A percentile compares a stretch with the other conserved stretches of the same genome.
These are phyloP conservation scores for Physaria fendleri DNA, from an alignment of 345 rosid species.

Conservation along the genomic window DNA sequence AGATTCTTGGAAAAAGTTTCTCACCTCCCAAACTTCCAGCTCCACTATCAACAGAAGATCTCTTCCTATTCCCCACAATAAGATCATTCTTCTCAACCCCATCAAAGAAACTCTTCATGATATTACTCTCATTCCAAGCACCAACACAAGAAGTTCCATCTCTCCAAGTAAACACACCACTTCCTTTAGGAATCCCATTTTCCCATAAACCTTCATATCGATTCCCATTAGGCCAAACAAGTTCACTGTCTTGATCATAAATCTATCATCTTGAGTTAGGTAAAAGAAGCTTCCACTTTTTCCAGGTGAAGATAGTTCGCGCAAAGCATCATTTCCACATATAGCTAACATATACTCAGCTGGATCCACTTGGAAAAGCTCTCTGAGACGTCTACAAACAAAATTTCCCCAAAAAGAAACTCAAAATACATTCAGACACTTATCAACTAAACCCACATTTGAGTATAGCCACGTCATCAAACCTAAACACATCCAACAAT, in stretches of 20 bases:
- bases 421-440: background rate
- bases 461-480: conserved; percentile 16
- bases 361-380: conserved; percentile 78
- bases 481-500: conserved; percentile 3
- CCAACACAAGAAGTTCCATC: conserved; percentile 65
- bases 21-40: conserved; percentile 54
- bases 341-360: conserved; percentile 96
- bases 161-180: conserved; percentile 61
- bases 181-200: conserved; percentile 73
- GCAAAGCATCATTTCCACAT: conserved; percentile 91
- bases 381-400: conserved; percentile 70
- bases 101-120: conserved; percentile 30
- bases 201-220: conserved; percentile 89
- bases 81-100: conserved; percentile 35
- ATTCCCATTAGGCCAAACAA: conserved; percentile 81
- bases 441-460: conserved; percentile 6
- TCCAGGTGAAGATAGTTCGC: conserved; percentile 97
- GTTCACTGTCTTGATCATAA: conserved; percentile 93
- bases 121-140: conserved; percentile 30
- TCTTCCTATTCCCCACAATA: conserved; percentile 52
- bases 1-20: conserved; percentile 73
- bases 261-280: conserved; percentile 95
- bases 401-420: conserved; percentile 25
- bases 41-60: conserved; percentile 75
- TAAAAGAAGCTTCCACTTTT: conserved; percentile 99